phyloP scores from a whole-genome alignment of 495 filamentous ascomycete species.

The Aspergillus olivimuriae region DNA sequence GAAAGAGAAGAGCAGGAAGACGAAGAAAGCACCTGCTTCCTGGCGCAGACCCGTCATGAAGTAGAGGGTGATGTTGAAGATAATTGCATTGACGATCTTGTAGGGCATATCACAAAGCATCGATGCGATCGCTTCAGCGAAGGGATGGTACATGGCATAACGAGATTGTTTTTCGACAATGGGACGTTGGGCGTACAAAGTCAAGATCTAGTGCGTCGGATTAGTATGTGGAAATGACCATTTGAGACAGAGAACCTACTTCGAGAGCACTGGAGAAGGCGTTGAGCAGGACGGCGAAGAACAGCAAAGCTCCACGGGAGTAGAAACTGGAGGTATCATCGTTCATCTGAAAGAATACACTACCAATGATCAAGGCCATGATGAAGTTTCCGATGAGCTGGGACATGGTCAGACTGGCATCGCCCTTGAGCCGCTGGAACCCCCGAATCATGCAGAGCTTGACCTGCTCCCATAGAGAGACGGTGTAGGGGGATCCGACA shows the following conservation, averaged over 20 bases:
- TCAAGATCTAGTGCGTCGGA: conserved; percentile 45
- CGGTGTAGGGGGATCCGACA: conserved; percentile 40
- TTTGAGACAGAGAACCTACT: conserved; percentile 27
- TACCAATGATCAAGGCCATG: conserved; percentile 80
- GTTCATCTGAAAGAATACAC: conserved; percentile 78
- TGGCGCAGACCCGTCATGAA: conserved; percentile 53
- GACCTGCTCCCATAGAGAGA: conserved; percentile 42
- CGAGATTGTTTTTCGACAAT: conserved; percentile 64
- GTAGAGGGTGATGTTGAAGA: conserved; percentile 56
- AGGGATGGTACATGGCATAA: conserved; percentile 63
- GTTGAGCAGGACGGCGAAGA: conserved; percentile 89
- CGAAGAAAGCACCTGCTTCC: conserved; percentile 49
- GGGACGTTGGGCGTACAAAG: conserved; percentile 54
- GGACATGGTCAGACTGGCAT: conserved; percentile 67
- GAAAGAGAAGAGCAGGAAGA: conserved; percentile 52
- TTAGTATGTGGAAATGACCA: conserved; percentile 4
- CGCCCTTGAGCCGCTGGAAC: conserved; percentile 59
- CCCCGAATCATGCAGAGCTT: conserved; percentile 45
- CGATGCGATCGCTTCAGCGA: conserved; percentile 54
- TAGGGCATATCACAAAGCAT: conserved; percentile 58
- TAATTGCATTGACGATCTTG: conserved; percentile 44
- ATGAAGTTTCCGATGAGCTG: conserved; percentile 72
- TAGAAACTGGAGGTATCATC: conserved; percentile 67
- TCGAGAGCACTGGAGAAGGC: conserved; percentile 81
- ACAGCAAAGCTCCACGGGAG: conserved; percentile 75